phyloP scores from a whole-genome alignment of 2,329 filamentous ascomycete species.

The Colletotrichum sp. region DNA sequence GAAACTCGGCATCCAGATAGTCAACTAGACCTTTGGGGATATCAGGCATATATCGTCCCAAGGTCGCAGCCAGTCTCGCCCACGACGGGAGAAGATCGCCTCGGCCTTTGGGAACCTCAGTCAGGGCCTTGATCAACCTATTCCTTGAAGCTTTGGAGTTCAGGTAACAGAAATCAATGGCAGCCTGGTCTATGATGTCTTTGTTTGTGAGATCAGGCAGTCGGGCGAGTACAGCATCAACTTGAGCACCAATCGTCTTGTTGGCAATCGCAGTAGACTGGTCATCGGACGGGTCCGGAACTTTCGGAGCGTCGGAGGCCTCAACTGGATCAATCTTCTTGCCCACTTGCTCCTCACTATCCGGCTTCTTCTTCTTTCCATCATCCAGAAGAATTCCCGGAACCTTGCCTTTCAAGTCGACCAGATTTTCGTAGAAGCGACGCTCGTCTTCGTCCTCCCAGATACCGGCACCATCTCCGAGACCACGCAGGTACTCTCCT shows the following conservation, averaged over 20 bases:
- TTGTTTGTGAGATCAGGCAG: slow-evolving; percentile 93
- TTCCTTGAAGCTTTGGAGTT: slow-evolving; percentile 99
- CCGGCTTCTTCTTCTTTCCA: slow-evolving; percentile 88
- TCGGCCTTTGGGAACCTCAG: slow-evolving; percentile 93
- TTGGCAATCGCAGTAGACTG: slow-evolving; percentile 94
- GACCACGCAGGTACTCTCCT: slow-evolving; percentile 88
- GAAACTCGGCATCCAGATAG: slow-evolving; percentile 95
- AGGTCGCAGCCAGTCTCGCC: slow-evolving; percentile 89
- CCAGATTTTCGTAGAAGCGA: slow-evolving; percentile 96
- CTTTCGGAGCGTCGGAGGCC: slow-evolving; percentile 53
- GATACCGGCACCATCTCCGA: slow-evolving; percentile 89
- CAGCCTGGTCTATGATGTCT: slow-evolving; percentile 88
- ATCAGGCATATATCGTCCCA: slow-evolving; percentile 93
- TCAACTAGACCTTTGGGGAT: slow-evolving; percentile 90
- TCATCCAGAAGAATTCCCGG: slow-evolving; percentile 93
- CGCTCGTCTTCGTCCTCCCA: slow-evolving; percentile 99
- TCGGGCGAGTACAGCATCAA: slow-evolving; percentile 85
- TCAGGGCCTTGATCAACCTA: slow-evolving; percentile 87
- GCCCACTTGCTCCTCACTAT: slow-evolving; percentile 80
- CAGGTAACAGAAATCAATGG: slow-evolving; percentile 96
- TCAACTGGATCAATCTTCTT: slow-evolving; percentile 71
- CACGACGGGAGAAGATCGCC: slow-evolving; percentile 90
- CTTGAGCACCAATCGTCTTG: slow-evolving; percentile 96
- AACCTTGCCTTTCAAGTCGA: slow-evolving; percentile 94
- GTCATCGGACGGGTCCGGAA: slow-evolving; percentile 68